Evolutionary conservation across 163 green algal species (phyloP), one percentile per base, ranked within the genome.

Genomic region (Picocystis sp.): DNA sequence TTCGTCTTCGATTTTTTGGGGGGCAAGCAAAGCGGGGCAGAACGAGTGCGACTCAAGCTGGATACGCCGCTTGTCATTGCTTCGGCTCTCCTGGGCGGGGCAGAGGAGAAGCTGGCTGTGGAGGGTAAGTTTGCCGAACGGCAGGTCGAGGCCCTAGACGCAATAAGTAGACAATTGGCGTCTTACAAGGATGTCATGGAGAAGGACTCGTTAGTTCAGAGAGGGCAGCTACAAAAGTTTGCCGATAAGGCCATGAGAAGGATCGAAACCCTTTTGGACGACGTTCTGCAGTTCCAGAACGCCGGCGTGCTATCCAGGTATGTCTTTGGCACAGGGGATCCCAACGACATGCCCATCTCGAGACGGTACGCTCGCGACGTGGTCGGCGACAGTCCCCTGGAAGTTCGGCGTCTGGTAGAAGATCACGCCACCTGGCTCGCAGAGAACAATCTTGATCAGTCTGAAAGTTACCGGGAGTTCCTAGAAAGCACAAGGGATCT

Each of bases 1-100:
- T 89, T 90, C 59, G 76, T 97, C 6, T 75, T 75, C 29, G 63
- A 79, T 59, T 95, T 90, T 71, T 70, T 97, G 11, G 65, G 79
- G 1, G 87, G 82, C 2, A 58, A 60, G 15, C 55, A 41, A 15
- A 43, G 46, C 60, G 43, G 53, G 21, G 43, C 17, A 3, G 59
- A 97, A 71, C 72, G 75, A 13, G 61, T 93, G 47, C 77, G 87
- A 1, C 64, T 96, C 9, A 97, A 97, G 73, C 73, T 97, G 53
- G 72, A 89, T 54, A 95, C 88, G 35, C 88, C 88, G n/a, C 65
- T 97, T 47, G 82, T 72, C 52, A 79, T 96, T n/a, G 74, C 77
- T 0, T 76, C 86, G 33, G 83, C 84, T 3, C 65, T 94, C 35
- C 46, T 92, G 43, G 70, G 29, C 5, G 29, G 29, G 8, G 29